Base-by-base conservation (phyloP, 2,329 filamentous ascomycete species). In the Ophiostoma novo-ulmi region DNA sequence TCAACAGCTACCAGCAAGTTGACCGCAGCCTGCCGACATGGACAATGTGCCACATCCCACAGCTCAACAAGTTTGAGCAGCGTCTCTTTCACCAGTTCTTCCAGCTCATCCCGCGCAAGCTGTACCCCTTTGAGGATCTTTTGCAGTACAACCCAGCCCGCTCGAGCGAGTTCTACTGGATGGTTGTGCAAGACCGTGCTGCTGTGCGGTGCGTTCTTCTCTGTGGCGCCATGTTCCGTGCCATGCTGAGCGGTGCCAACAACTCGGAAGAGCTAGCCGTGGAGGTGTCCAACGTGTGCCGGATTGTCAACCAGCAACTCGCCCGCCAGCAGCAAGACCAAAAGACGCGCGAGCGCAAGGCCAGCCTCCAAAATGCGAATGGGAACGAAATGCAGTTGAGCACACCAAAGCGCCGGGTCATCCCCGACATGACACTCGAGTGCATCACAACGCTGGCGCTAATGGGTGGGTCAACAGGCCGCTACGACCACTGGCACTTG, bases 401-500 rank as follows among this genome's bases (percentile, higher is more conserved):
- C n/a, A 41, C 64, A 2, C 61, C 69, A 1, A 38, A 41, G 20
- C 65, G 63, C 39, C 67, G 39, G 26, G 68, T n/a, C 55, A 73
- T 73, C 44, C 74, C 76, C 41, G 68, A 73, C 17, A 75, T 75
- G 39, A 77, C 76, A 1, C 74, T 80, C 66, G 76, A 78, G 68
- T 78, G 77, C 66, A 78, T 80, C 65, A 74, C 77, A 1, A 76
- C 75, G 4, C 72, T 80, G 55, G 78, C 78, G 5, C 73, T 76
- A 52, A 76, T 76, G 72, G 77, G 75, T 35, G 76, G 75, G n/a
- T 78, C 78, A 26, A 76, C 77, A 8, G 78, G 78, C 20, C 76
- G 79, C 22, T 76, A 79, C 66, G 78, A 80, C 67, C 78, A 80
- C 71, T 80, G 79, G 79, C 75, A 79, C 68, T 72, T 80, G 17